Evolutionary conservation across 495 filamentous ascomycete genomes (phyloP).

Genomic region (Penicillium malachiteum): DNA sequence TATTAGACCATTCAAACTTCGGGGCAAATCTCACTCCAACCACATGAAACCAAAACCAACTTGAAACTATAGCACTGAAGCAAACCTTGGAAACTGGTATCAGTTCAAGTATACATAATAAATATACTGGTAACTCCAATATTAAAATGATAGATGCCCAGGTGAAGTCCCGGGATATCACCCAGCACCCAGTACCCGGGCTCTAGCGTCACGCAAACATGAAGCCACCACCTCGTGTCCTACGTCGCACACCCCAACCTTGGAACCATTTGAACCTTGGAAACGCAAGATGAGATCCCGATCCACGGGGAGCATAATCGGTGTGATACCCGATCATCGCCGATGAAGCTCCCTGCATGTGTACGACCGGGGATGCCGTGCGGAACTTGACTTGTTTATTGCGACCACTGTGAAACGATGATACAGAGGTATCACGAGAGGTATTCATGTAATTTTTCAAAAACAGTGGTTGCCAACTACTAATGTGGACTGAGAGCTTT

Average conservation of each 20-base stretch:
- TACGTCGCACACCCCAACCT: background rate
- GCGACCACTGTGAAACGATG: background rate
- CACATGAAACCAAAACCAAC: no score
- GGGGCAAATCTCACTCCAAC: no score
- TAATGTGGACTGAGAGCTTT: no score
- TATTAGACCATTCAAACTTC: no score
- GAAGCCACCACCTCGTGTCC: conserved; percentile 1
- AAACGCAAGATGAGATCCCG: conserved; percentile 1
- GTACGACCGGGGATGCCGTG: conserved; percentile 2
- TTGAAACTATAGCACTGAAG: no score
- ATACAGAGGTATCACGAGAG: background rate
- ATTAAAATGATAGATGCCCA: background rate
- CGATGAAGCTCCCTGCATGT: conserved; percentile 1
- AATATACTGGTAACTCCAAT: no score
- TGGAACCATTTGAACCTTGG: background rate
- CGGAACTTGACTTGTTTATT: background rate
- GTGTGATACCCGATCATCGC: conserved; percentile 4
- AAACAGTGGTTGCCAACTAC: no score
- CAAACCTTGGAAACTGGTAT: no score
- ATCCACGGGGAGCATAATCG: background rate
- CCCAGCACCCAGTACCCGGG: background rate
- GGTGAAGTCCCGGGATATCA: background rate
- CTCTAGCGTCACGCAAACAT: background rate
- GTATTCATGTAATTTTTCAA: background rate
- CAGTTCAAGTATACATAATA: no score